Base-by-base conservation (phyloP, 2,329 filamentous ascomycete species). In the Fusarium musae region DNA sequence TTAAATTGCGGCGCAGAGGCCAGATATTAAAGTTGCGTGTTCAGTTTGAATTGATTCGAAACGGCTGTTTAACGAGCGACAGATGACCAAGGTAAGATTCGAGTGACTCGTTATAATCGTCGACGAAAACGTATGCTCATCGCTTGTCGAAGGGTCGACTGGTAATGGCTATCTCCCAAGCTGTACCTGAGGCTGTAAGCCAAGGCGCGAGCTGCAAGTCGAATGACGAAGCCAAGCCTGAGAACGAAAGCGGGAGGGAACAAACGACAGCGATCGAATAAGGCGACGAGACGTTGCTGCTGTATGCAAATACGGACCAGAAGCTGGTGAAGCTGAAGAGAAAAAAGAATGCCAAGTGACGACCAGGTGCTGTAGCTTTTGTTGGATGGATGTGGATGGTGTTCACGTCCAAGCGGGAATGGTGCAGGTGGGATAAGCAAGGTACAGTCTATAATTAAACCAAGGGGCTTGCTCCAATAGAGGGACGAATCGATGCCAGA, bases 361-460 rank as follows among this genome's bases (percentile, higher is more conserved):
- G 64, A 62, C 66, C 32, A 68, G 47, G 58, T 43, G 28, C 47
- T 63, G 64, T 43, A 68, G 66, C 57, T 50, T 60, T 37, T 30
- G 52, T 32, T 56, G 40, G 42, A 53, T 61, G 54, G 63, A 53
- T 67, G 54, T 61, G 47, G 64, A 53, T 68, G 54, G 65, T 37
- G 56, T 68, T 73, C 52, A 72, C 52, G 46, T 70, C 60, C 56
- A 72, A 59, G 68, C 56, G 68, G 68, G 63, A 58, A 58, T 66
- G 66, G 69, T 69, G 49, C 43, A 57, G 61, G 63, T 64, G 68
- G 52, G 50, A 71, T 64, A 59, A 53, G 59, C 57, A 64, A 69
- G 69, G 59, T 65, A 66, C 46, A 32, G 26, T 54, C 61, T 72
- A 73, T 74, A 74, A 73, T 74, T 73, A 71, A 73, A 72, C 61